Base-by-base conservation (phyloP, 768 basidiomycete species). In the Mycena albidolilacea region DNA sequence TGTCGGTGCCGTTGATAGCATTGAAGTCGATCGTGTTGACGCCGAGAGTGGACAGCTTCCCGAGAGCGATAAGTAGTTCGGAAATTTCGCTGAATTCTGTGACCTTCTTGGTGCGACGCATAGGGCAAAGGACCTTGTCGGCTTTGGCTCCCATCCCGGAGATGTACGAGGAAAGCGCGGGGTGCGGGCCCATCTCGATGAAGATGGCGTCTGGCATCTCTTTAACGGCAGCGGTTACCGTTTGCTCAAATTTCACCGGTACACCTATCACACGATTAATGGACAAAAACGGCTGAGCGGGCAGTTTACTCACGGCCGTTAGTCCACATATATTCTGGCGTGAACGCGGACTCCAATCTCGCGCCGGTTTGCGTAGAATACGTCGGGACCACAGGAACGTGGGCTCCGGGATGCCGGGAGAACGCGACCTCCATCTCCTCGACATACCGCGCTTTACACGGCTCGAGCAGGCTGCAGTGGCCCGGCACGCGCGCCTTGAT, bases 301-400 rank as follows among this genome's bases (percentile, higher is more conserved):
- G 12, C 12, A 35, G 21, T 14, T 41, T 21, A 61, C 60, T 75
- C 68, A 10, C 84, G 80, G 8, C 81, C 78, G 69, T 82, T 84
- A 54, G 78, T 46, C 87, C 87, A 88, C 57, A 83, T 82, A 74
- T 88, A 88, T 9, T 85, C 79, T 0, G 81, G 75, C 9, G 78
- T 78, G 69, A 84, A 85, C 0, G 59, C 5, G 0, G 71, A 67
- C 2, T 75, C 68, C 19, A 77, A 78, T 5, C 73, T 52, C 0
- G 72, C 52, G 0, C 84, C 85, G 12, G 82, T 82, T 8, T 78
- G 65, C 8, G 85, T 84, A 0, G 87, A 88, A 73, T 80, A 87
- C 1, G 80, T 81, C 1, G 78, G 68, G 15, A 83, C 76, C 5
- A 54, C 46, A 0, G 86, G 84, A 0, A 41, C 55, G 35, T 78